Evolutionary conservation across 1,139 yeast genomes (phyloP).

Genomic region (Taphrina pruni): DNA sequence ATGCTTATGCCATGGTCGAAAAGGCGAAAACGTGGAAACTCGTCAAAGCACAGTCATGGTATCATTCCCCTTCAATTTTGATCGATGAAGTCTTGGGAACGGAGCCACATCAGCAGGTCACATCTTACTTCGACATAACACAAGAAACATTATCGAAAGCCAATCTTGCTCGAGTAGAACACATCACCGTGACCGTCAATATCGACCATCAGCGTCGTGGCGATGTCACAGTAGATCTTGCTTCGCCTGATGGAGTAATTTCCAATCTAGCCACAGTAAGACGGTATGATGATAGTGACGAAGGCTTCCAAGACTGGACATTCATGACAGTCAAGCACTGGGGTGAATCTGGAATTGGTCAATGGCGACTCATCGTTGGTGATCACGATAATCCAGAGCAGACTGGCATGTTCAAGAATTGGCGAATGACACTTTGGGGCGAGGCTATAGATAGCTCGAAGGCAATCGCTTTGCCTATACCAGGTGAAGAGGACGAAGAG

Average conservation of each 20-base stretch:
- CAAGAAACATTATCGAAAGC: constrained; percentile 59
- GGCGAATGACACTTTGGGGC: constrained; percentile 86
- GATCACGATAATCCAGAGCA: constrained; percentile 55
- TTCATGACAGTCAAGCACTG: constrained; percentile 98
- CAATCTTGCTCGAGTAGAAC: constrained; percentile 78
- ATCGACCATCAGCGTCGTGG: constrained; percentile 74
- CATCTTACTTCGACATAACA: constrained; percentile 59
- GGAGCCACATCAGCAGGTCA: constrained; percentile 50
- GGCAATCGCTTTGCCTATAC: constrained; percentile 59
- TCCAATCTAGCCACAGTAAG: constrained; percentile 82
- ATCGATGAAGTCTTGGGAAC: constrained; percentile 51
- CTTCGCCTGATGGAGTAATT: constrained; percentile 74
- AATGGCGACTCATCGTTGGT: constrained; percentile 75
- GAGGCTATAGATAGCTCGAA: constrained; percentile 68
- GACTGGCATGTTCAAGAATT: constrained; percentile 62
- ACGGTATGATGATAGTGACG: constrained; percentile 60
- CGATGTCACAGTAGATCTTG: constrained; percentile 65
- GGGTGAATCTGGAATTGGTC: constrained; percentile 81
- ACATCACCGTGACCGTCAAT: constrained; percentile 79
- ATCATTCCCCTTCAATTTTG: constrained; percentile 57
- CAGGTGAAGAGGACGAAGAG: constrained; percentile 49
- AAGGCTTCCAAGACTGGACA: constrained; percentile 82
- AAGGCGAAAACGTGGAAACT: constrained; percentile 78
- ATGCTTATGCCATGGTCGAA: constrained; percentile 76
- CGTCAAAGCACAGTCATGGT: constrained; percentile 92